Evolutionary conservation across 1,284 basidiomycete species (phyloP).

Genomic region (Ceratobasidium sp.): DNA sequence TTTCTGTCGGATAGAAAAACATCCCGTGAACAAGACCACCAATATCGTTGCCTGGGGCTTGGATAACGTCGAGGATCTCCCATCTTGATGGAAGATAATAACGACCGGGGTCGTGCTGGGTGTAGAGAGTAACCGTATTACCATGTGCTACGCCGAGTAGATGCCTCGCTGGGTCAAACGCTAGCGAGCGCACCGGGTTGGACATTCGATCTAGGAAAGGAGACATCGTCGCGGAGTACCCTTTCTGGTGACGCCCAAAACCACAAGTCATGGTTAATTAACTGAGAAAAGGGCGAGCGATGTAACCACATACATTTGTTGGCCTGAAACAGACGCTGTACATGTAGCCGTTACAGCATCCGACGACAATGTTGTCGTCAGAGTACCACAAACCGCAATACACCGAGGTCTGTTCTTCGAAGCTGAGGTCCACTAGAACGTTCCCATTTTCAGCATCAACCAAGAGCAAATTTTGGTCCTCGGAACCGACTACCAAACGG

Average conservation of each 20-base stretch:
- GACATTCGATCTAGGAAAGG: background rate
- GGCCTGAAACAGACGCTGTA: background rate
- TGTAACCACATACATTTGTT: background rate
- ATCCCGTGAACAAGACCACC: background rate
- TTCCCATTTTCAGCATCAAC: background rate
- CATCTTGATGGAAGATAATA: background rate
- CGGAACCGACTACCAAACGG: too few species aligned
- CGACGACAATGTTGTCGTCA: background rate
- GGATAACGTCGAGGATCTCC: background rate
- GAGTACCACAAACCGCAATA: background rate
- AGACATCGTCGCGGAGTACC: background rate
- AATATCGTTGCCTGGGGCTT: background rate
- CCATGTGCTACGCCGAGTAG: background rate
- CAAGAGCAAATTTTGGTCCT: background rate
- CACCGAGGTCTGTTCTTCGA: background rate
- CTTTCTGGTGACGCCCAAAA: background rate
- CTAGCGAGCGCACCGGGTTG: background rate
- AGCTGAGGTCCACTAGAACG: background rate
- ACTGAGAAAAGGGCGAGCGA: too few species aligned
- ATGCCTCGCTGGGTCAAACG: slow-evolving; percentile 4
- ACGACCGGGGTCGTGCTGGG: background rate
- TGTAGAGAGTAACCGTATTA: slow-evolving; percentile 2
- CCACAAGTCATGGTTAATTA: too few species aligned
- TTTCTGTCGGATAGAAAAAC: slow-evolving; percentile 1
- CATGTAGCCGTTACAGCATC: background rate